These are phyloP conservation scores for Hibiscus trionum DNA, from an alignment of 345 rosid genomes.

Conservation along the genomic window DNA sequence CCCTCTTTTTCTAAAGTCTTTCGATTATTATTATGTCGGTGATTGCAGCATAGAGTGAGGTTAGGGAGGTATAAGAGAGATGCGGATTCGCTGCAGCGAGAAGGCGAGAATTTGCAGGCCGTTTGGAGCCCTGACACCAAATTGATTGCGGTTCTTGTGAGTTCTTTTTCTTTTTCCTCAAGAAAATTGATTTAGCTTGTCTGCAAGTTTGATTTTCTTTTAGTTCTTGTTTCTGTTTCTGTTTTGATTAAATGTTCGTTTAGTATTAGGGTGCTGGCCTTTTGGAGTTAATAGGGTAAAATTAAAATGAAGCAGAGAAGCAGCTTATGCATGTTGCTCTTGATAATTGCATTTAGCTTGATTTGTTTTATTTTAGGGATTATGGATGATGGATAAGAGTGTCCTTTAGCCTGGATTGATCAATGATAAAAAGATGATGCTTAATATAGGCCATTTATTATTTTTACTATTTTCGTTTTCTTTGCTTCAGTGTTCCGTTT, in stretches of 20 bases:
- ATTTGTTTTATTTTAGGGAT: background rate
- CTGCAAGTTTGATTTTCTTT: too few species aligned
- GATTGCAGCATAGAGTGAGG: conserved; percentile 72
- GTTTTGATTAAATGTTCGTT: background rate
- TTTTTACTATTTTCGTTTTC: too few species aligned
- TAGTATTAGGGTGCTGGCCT: background rate
- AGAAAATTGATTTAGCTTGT: background rate
- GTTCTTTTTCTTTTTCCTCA: conserved; percentile 17
- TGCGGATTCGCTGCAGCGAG: conserved; percentile 56
- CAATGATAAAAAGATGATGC: too few species aligned
- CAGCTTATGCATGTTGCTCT: background rate
- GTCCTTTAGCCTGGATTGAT: too few species aligned
- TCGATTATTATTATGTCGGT: background rate
- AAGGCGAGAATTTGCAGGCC: conserved; percentile 82
- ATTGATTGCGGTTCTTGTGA: conserved; percentile 75
- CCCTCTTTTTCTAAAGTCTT: background rate
- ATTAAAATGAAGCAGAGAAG: background rate
- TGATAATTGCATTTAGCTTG: background rate
- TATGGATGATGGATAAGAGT: background rate
- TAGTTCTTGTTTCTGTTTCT: too few species aligned
- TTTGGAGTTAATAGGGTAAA: too few species aligned
- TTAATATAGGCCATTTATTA: too few species aligned
- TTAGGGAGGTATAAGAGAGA: conserved; percentile 82
- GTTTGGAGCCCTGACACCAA: conserved; percentile 91
- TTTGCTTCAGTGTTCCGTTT: too few species aligned